Evolutionary conservation across 148 eudicot genomes (phyloP), one percentile per base, ranked within the genome.

Genomic region (Chenopodium quinoa): DNA sequence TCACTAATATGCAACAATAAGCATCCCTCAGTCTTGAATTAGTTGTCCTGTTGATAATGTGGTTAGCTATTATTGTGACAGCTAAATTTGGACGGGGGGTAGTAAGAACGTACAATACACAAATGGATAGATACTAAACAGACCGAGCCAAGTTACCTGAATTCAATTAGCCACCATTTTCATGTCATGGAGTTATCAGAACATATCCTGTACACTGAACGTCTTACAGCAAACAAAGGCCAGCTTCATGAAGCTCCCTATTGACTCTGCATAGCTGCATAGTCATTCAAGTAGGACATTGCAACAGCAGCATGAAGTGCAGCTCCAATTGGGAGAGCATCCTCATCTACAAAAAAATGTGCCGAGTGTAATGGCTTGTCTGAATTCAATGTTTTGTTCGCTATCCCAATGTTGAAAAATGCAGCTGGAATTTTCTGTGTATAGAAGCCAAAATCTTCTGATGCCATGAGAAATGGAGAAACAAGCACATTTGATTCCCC

Each of bases 371-470:
- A 72, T 10, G 75, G 29, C 67, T 37, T 66, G 27, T 72, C 47
- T 2, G 86, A 71, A 13, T 80, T 80, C 13, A 69, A n/a, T 2
- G 79, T 75, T 48, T 81, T 70, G 52, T 89, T 87, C 76, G 3
- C 71, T 16, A 73, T 75, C 17, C 91, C 91, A 19, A 89, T 50
- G 25, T 3, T 34, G 81, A 64, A 80, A 22, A 84, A 80, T 1
- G 82, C 62, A 25, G 83, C 90, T 1, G 87, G 80, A 37, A 85
- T 82, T 20, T 4, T 84, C 83, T 85, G 77, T 0, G 87, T 65
- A 70, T 89, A 89, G 75, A 87, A 89, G 37, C 89, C 80, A 73
- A 89, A 87, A 66, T 89, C 91, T 75, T 89, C 91, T 27, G 90
- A 80, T 40, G 52, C 87, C 89, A 87, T 87, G n/a, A 22, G 0